Evolutionary conservation across 805 yeast genomes (phyloP).

Genomic region (Myxozyma geophila): DNA sequence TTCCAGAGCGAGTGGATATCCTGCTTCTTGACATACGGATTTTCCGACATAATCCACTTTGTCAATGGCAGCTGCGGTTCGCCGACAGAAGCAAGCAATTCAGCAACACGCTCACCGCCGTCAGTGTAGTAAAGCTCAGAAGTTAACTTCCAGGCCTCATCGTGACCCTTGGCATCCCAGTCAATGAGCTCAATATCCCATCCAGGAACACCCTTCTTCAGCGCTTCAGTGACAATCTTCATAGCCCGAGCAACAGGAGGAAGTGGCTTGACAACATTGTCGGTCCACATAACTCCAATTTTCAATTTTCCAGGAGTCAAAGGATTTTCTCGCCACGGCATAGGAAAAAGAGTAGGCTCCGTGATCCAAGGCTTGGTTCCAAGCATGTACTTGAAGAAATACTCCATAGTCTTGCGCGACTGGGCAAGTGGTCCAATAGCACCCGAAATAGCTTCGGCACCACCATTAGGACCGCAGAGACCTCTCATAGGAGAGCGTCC

Average conservation of each 20-base stretch:
- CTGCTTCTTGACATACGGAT: slow-evolving; percentile 41
- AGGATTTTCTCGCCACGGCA: slow-evolving; percentile 56
- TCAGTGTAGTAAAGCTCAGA: slow-evolving; percentile 61
- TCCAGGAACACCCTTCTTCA: slow-evolving; percentile 53
- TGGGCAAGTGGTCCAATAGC: slow-evolving; percentile 59
- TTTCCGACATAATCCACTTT: slow-evolving; percentile 56
- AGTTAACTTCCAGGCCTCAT: slow-evolving; percentile 42
- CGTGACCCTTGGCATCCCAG: slow-evolving; percentile 38
- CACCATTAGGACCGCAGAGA: slow-evolving; percentile 51
- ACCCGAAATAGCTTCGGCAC: slow-evolving; percentile 54
- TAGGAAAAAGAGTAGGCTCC: slow-evolving; percentile 55
- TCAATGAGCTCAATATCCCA: slow-evolving; percentile 41
- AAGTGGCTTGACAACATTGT: slow-evolving; percentile 57
- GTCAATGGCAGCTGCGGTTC: slow-evolving; percentile 71
- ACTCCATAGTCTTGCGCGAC: slow-evolving; percentile 54
- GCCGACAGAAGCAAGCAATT: slow-evolving; percentile 61
- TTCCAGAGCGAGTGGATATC: slow-evolving; percentile 47
- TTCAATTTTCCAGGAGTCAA: slow-evolving; percentile 46
- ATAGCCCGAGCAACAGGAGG: slow-evolving; percentile 53
- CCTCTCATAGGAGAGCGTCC: slow-evolving; percentile 56
- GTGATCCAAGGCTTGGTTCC: slow-evolving; percentile 59
- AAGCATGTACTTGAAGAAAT: slow-evolving; percentile 53
- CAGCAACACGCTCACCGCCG: slow-evolving; percentile 64
- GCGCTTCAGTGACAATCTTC: slow-evolving; percentile 47
- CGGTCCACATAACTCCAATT: slow-evolving; percentile 55